Evolutionary conservation across 1,284 basidiomycete species (phyloP), one percentile per base, ranked within the genome.

Genomic region (Ceratobasidium sp.): DNA sequence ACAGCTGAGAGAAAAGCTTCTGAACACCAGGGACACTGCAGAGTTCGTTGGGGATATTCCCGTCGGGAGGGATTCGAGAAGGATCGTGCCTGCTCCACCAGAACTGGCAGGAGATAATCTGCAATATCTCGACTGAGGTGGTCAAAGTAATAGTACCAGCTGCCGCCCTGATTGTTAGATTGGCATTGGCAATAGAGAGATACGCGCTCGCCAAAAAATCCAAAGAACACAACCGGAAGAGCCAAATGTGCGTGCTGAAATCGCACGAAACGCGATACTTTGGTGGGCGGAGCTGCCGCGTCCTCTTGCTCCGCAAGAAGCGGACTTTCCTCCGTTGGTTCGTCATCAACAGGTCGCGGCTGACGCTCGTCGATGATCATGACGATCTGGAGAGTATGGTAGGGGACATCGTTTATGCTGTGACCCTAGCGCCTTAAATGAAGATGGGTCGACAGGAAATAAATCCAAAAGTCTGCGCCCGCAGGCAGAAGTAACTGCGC

Each of bases 1-100:
- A 27, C 7, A 74, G 48, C 44, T 59, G 44, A 52, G 70, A 57
- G 44, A 74, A 74, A 3, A 74, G 27, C 20, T 48, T 44, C 27
- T 74, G 70, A 14, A 74, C 70, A 30, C 46, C 70, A 8, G 70
- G 70, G 8, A n/a, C 59, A 14, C 52, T 23, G 44, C 70, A 74
- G 23, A 74, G 35, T n/a, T 44, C 70, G n/a, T 41, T 44, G 10
- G 70, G 70, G 20, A 74, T 74, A n/a, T 59, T 41, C 1, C 70
- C 70, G n/a, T 59, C 48, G n/a, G 70, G 27, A 1, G 70, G 70
- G 16, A 74, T 52, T 14, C 57, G 55, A 46, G 70, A 60, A 50
- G 70, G 70, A 46, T 74, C 70, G 38, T 74, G 70, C 7, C 3
- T 46, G 20, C n/a, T 74, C 41, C 57, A 74, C 70, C 70, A 74